Evolutionary conservation across 495 filamentous ascomycete genomes (phyloP), one percentile per base, ranked within the genome.

Genomic region (Aspergillus egyptiacus): DNA sequence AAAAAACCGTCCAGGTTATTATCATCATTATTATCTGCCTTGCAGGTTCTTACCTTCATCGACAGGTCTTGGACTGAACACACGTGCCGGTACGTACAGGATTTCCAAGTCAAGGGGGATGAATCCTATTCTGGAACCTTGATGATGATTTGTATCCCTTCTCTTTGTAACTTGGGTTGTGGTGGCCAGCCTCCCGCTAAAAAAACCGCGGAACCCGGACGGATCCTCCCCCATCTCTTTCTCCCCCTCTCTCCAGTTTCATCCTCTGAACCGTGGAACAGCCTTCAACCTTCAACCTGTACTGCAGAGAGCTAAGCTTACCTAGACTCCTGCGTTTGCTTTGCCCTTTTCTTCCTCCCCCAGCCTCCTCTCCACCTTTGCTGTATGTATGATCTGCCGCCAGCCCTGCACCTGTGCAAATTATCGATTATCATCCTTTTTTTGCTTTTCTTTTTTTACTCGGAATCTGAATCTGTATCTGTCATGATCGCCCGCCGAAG

Each of bases 321-420:
- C 54, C 39, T 50, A 32, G n/a, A 30, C 34, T 44, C 56, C 59
- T 58, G 63, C 55, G 54, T 63, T 65, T 63, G 51, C 58, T 55
- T 48, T 58, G 63, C 55, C 52, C 62, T 65, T 63, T 48, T 54
- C 53, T 48, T 48, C n/a, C 50, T 36, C 51, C 46, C 56, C 57
- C 53, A 55, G 49, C 57, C 51, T 56, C 55, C 47, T 46, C 58
- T 52, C 53, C 58, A 55, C 54, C 42, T 51, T 48, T 59, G n/a
- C n/a, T n/a, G n/a, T n/a, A 49, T 56, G 43, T 46, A 57, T 57
- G 58, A 61, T 61, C 58, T 58, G 45, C 54, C 50, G 44, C 40
- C 38, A n/a, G n/a, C n/a, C 48, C 44, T 61, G 41, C 53, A 27
- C 36, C 50, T 42, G 56, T 56, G 60, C 60, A 61, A 57, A 57